Evolutionary conservation across 169 alveolate genomes (phyloP).

Genomic region (Eimeria brunetti): DNA sequence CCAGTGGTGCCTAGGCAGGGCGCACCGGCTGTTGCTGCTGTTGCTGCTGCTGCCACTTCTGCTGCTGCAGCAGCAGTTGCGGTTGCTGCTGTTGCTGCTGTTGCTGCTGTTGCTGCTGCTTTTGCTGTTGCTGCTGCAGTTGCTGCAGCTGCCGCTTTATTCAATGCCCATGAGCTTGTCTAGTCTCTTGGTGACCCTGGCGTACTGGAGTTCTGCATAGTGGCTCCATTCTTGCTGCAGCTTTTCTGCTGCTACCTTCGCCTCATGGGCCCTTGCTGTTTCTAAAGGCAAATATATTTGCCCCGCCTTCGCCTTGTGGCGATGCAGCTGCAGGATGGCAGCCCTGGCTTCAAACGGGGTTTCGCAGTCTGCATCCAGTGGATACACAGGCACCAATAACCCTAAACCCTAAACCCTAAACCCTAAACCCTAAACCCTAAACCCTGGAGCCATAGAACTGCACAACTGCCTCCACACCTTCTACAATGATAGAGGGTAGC

Average conservation of each 20-base stretch:
- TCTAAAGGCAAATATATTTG: constrained; percentile 9
- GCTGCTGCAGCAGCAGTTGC: too few species aligned
- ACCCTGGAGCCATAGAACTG: too few species aligned
- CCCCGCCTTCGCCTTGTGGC: constrained; percentile 11
- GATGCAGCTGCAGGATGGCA: constrained; percentile 33
- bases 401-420: too few species aligned
- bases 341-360: constrained; percentile 41
- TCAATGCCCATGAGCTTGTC: constrained; percentile 17
- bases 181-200: constrained; percentile 22
- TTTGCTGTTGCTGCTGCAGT: neutral
- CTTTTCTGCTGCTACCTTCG: neutral
- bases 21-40: too few species aligned
- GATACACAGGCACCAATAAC: neutral
- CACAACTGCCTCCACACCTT: too few species aligned
- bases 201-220: neutral
- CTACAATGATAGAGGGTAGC: too few species aligned
- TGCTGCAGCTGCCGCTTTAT: neutral
- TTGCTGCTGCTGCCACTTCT: too few species aligned
- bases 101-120: neutral
- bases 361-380: constrained; percentile 33
- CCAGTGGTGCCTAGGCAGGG: too few species aligned
- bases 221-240: constrained; percentile 31
- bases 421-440: too few species aligned
- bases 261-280: neutral
- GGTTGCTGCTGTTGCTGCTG: too few species aligned